These are phyloP conservation scores for Scenedesmus sp. DNA, from an alignment of 163 green algal genomes.

Conservation along the genomic window DNA sequence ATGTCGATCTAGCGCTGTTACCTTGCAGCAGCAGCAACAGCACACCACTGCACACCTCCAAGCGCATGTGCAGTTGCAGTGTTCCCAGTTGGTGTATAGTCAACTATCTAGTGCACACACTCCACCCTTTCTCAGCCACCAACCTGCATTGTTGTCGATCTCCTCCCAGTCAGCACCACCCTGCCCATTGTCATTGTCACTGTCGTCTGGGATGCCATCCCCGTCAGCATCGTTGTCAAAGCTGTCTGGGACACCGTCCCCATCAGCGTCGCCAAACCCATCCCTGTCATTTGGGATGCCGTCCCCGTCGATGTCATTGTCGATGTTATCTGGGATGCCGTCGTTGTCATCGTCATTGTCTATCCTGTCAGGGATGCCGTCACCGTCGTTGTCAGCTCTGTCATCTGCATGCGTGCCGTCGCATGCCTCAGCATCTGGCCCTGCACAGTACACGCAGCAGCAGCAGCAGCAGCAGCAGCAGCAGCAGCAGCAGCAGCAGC, in stretches of 20 bases:
- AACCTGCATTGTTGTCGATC: background rate
- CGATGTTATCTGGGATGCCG: background rate
- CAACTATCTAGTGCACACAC: background rate
- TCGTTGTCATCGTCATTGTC: background rate
- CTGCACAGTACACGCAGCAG: conserved; percentile 14
- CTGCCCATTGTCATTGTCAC: conserved; percentile 13
- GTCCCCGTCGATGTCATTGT: conserved; percentile 9
- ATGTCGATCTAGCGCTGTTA: no score
- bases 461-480: no score
- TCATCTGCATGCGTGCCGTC: background rate
- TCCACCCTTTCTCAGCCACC: background rate
- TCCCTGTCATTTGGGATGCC: background rate
- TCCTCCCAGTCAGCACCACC: background rate
- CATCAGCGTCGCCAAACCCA: background rate
- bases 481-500: background rate
- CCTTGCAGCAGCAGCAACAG: no score
- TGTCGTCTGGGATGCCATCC: background rate
- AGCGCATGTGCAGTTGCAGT: no score
- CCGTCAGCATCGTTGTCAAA: background rate
- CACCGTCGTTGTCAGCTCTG: background rate
- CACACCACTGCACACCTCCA: no score
- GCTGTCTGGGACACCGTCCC: conserved; percentile 2
- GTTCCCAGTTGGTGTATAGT: no score
- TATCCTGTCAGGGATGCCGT: background rate
- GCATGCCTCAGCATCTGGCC: background rate